Evolutionary conservation across 352 stramenopile species (phyloP).

Genomic region (Hyaloperonospora brassicae): DNA sequence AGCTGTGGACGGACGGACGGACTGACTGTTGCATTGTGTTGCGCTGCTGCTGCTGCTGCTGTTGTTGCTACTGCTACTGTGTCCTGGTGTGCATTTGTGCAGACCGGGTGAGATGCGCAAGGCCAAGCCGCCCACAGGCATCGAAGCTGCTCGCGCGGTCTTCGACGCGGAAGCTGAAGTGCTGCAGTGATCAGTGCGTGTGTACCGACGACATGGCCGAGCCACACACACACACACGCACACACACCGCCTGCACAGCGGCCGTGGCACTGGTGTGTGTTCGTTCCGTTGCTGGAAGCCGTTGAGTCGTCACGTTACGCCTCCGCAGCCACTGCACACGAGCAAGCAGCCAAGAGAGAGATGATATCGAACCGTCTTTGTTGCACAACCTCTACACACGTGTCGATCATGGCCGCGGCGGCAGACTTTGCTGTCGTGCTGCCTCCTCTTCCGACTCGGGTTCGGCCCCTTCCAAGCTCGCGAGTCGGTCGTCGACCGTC

Average conservation of each 20-base stretch:
- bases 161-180: constrained; percentile 34
- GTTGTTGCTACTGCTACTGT: constrained; percentile 8
- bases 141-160: constrained; percentile 39
- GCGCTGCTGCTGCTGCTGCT: neutral
- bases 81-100: neutral
- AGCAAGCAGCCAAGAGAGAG: no score
- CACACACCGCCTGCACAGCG: no score
- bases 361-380: constrained; percentile 5
- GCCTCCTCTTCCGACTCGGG: constrained; percentile 37
- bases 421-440: constrained; percentile 5
- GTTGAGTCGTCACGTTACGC: no score
- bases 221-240: no score
- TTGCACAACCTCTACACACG: constrained; percentile 2
- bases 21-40: neutral
- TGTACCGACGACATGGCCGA: no score
- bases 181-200: no score
- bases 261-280: no score
- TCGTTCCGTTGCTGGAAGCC: no score
- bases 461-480: constrained; percentile 43
- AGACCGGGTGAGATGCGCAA: constrained; percentile 83
- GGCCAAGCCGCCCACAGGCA: constrained; percentile 51
- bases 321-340: no score
- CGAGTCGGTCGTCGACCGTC: constrained; percentile 62
- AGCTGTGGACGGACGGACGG: neutral
- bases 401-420: constrained; percentile 11